Evolutionary conservation across 1,139 yeast species (phyloP), one percentile per base, ranked within the genome.

Genomic region (Geotrichum klebahnii): DNA sequence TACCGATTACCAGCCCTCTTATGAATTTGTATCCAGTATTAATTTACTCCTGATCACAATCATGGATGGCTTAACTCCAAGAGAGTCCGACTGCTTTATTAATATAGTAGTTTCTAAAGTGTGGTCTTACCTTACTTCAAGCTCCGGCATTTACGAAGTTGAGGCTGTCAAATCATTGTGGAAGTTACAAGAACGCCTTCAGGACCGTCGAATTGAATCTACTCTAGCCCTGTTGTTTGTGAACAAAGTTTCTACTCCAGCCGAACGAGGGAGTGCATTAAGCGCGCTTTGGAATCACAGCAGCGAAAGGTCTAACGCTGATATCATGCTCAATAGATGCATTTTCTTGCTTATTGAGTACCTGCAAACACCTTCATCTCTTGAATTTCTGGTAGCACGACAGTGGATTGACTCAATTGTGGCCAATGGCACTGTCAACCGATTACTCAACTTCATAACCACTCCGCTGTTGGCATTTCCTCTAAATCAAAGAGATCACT

Each of bases 261-360:
- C 52, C 3, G 55, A 48, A 9, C 51, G 60, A 1, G 62, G 64
- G 3, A 51, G 57, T 6, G 71, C 76, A 10, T 66, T 73, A 38
- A 53, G 65, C 8, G 63, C 67, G 2, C 54, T 76, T 14, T 76
- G 80, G 80, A 57, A 59, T 6, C 70, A 69, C 52, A 64, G 77
- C 26, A 63, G 68, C 16, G 69, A 69, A 34, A 68, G 75, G 3
- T 57, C 63, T 12, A 67, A 67, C 33, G 71, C 67, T 14, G 77
- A 75, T 10, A 60, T 65, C 0, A 68, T 89, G 6, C 66, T 88
- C 20, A 70, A 75, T 10, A 72, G 83, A 52, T 92, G 95, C 0
- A 66, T 88, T n/a, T 80, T 82, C 54, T 61, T 87, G 3, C 68
- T 87, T 10, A 62, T 87, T 17, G 96, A 88, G 61, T 84, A 79